A percentile compares a stretch with the other conserved stretches of the same genome.
Evolutionary conservation across 2,329 filamentous ascomycete genomes (phyloP).

Genomic region (Curvularia sp.): DNA sequence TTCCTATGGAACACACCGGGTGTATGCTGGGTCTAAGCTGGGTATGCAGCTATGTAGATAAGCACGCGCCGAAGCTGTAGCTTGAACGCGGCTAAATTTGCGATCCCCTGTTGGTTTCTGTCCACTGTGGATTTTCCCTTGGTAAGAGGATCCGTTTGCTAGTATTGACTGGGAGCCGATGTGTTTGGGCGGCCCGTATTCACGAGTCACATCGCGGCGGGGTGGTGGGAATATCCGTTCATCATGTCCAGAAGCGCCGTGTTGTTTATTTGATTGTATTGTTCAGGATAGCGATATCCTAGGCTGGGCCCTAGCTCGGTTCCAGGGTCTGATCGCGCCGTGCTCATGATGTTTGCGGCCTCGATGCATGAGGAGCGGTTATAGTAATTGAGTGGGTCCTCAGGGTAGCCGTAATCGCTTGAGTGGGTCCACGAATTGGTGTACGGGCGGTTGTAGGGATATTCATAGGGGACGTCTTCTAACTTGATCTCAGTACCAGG

Average conservation of each 20-base stretch:
- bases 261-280: slow-evolving; percentile 55
- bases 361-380: slow-evolving; percentile 48
- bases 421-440: slow-evolving; percentile 34
- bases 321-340: slow-evolving; percentile 51
- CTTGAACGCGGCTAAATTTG: background rate
- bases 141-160: background rate
- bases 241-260: slow-evolving; percentile 54
- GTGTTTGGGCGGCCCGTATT: background rate
- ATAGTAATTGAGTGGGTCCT: slow-evolving; percentile 31
- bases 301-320: slow-evolving; percentile 51
- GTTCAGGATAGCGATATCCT: slow-evolving; percentile 47
- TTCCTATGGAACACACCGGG: background rate
- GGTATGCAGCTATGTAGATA: background rate
- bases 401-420: slow-evolving; percentile 24
- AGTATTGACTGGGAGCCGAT: background rate
- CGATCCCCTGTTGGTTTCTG: background rate
- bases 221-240: slow-evolving; percentile 51
- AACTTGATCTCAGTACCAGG: slow-evolving; percentile 33
- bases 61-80: background rate
- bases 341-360: slow-evolving; percentile 56
- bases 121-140: background rate
- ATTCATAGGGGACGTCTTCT: slow-evolving; percentile 35
- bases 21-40: background rate
- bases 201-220: slow-evolving; percentile 23
- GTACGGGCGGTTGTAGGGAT: slow-evolving; percentile 32